Evolutionary conservation across 306 rosid species (phyloP), one percentile per base, ranked within the genome.

Genomic region (Rosa rugosa): DNA sequence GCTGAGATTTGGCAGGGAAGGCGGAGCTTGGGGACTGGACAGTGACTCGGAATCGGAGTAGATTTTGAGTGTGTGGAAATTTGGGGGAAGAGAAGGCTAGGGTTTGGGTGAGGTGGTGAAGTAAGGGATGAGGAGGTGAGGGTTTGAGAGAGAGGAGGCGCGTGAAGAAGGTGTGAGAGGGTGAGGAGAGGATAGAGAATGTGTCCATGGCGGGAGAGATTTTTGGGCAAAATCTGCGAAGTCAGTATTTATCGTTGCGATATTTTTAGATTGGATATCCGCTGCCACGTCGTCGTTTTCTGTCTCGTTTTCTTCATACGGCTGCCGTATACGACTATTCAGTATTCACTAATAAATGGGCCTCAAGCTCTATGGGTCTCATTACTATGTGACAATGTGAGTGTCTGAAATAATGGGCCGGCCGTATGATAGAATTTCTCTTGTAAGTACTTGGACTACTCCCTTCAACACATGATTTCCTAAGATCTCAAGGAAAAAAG

Each of bases 161-260:
- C 41, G 83, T 54, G 47, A 81, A 73, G 44, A 81, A 73, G 59
- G 51, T 5, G 76, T 14, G 69, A 1, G 82, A 62, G 12, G 85
- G 78, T 4, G 80, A 49, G 81, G 80, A 49, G 81, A 79, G 86
- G 82, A 82, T 50, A 46, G 81, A 73, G 68, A 65, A 67, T 6
- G 85, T 45, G 84, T 72, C 89, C 87, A 92, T 92, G 97, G 98
- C 98, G 98, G 97, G 97, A 92, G 88, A 80, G 72, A 50, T 54
- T 72, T 69, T 73, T 27, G 53, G 72, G 80, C 64, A 50, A 54
- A 54, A 68, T 11, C 42, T 57, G 31, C 12, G 0, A 25, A 22
- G 11, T n/a, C 56, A 1, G 60, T 56, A 56, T 56, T 56, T 56
- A 75, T 74, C 56, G 79, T 44, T 17, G 63, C 63, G 51, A 73